Conservation (phyloP, 1,139 yeast species). For the Geotrichum fermentans region DNA sequence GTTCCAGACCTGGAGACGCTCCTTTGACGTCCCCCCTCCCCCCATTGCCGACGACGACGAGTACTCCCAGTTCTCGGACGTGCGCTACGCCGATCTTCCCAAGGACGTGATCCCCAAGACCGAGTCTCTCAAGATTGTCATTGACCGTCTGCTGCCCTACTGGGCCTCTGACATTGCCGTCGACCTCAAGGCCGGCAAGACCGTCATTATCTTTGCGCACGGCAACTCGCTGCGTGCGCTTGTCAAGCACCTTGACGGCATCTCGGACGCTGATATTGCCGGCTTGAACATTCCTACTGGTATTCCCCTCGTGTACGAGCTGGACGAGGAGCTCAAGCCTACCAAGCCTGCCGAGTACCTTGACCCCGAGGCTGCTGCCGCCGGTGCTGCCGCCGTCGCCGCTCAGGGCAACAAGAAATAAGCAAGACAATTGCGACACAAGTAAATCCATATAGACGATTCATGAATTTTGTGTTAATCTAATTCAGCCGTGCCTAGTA, state of each 20-base stretch:
- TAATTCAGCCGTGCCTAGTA: no score
- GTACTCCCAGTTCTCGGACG: conserved; percentile 81
- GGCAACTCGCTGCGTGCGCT: conserved; percentile 98
- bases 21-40: conserved; percentile 97
- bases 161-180: conserved; percentile 92
- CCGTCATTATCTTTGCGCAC: conserved; percentile 92
- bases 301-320: conserved; percentile 96
- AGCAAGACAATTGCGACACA: conserved; percentile 9
- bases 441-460: background rate
- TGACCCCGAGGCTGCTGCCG: conserved; percentile 99
- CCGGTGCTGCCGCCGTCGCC: conserved; percentile 99
- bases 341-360: conserved; percentile 91
- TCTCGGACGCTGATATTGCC: conserved; percentile 89
- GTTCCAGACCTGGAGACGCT: conserved; percentile 97
- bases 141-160: conserved; percentile 95
- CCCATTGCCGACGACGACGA: conserved; percentile 68
- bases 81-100: conserved; percentile 77
- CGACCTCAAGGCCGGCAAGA: conserved; percentile 80
- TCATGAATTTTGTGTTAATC: no score
- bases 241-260: conserved; percentile 92
- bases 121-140: conserved; percentile 90
- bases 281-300: conserved; percentile 97
- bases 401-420: conserved; percentile 78
- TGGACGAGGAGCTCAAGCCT: conserved; percentile 83
- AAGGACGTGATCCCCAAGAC: conserved; percentile 86